Evolutionary conservation across 2,329 filamentous ascomycete species (phyloP), one percentile per base, ranked within the genome.

Genomic region (Phoma sp.): DNA sequence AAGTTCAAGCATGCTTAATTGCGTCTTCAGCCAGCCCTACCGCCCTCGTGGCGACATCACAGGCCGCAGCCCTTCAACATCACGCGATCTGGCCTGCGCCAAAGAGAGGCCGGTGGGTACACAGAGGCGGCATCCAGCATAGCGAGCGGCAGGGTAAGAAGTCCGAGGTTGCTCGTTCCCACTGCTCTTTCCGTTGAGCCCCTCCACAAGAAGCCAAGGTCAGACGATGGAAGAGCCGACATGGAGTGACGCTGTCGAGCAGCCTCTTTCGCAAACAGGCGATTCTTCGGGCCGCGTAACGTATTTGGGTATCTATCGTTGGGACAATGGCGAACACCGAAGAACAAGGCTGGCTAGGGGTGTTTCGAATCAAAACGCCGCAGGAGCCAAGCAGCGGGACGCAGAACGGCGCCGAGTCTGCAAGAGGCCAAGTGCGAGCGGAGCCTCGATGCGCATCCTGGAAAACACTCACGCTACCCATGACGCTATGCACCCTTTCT

Each of bases 21-120:
- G 41, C 37, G 40, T 42, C 27, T 29, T 33, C 30, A 50, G 46
- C 30, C 46, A 55, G 41, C 52, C 52, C 42, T 47, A 27, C 29
- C 10, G 32, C 25, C 25, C 10, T 22, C 43, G 14, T 11, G 27
- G 45, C 45, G 30, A 24, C 35, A 36, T 50, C 46, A 49, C 39
- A 47, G 35, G 44, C 42, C 22, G 18, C 23, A 22, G n/a, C 18
- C 18, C 40, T 30, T n/a, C 30, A 29, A 29, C 27, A 29, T 29
- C 14, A 46, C 24, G 14, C 40, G 13, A 32, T 41, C 40, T 40
- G 32, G 36, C 41, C 36, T 45, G 39, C 49, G 52, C 36, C 52
- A 40, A 45, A 42, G 29, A 37, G 39, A 41, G 45, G 22, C 40
- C 36, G 35, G 30, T 46, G 25, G 40, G 46, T 46, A 37, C 25